These are phyloP conservation scores for Calonectria pseudoreteaudii DNA, from an alignment of 2,329 filamentous ascomycete genomes.

Conservation along the genomic window DNA sequence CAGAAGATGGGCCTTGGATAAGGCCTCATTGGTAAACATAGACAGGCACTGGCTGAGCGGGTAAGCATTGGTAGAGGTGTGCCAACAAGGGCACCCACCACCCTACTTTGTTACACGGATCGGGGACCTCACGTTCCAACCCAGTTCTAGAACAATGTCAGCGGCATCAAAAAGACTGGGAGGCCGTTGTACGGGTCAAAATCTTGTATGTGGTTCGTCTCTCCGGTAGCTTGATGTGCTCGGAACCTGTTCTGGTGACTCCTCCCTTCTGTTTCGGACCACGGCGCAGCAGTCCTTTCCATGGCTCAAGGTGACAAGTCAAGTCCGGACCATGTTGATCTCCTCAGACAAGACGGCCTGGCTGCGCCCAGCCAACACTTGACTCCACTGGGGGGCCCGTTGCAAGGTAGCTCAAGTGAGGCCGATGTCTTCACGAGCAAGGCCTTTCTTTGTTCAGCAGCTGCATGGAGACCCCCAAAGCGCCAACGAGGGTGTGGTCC, in stretches of 20 bases:
- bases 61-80: conserved; percentile 29
- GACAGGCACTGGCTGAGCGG: conserved; percentile 2
- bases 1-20: conserved; percentile 4
- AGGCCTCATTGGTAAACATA: conserved; percentile 4
- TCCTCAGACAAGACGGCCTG: conserved; percentile 19
- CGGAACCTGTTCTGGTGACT: not conserved
- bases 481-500: not conserved
- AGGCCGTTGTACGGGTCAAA: conserved; percentile 8
- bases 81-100: conserved; percentile 22
- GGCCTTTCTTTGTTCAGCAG: not conserved
- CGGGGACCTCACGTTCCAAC: conserved; percentile 27
- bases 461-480: conserved; percentile 20
- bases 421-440: conserved; percentile 4
- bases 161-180: conserved; percentile 7
- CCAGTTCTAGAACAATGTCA: conserved; percentile 29
- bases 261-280: not conserved
- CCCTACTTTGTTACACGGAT: conserved; percentile 25
- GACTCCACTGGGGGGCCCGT: conserved; percentile 28
- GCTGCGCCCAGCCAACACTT: conserved; percentile 28
- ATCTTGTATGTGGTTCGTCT: conserved; percentile 7
- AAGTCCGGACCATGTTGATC: conserved; percentile 30
- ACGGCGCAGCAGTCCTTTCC: not conserved
- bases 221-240: not conserved
- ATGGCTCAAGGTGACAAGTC: conserved; percentile 33
- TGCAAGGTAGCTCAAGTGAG: conserved; percentile 6